Evolutionary conservation across 306 rosid genomes (phyloP), one percentile per base, ranked within the genome.

Genomic region (Acacia confusa): DNA sequence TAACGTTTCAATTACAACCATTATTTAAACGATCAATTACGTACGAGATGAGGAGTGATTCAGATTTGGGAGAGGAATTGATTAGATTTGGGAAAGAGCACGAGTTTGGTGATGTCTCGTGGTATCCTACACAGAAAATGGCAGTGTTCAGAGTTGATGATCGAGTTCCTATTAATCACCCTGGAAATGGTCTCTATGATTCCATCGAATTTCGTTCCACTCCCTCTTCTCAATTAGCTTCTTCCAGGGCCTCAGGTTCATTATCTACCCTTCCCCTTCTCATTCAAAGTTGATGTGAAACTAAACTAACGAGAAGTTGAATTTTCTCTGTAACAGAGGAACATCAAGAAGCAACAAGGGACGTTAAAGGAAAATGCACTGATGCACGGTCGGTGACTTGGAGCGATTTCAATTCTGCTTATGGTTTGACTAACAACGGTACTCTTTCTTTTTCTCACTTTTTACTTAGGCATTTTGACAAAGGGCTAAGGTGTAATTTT

Each of bases 341-440:
- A 45, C 30, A 22, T 14, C 88, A 86, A 78, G 94, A 90, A 83
- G 83, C 85, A 20, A 28, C 3, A 2, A 34, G 68, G n/a, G 82
- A 88, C 68, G 88, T 75, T 28, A 77, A 44, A 16, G 92, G 88
- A 22, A 90, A 88, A 74, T 88, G 94, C 83, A 0, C 22, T 3
- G 72, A 47, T 55, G 92, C 89, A 44, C 78, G 70, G 67, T 4
- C 70, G 3, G 0, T 82, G 22, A 85, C 79, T 36, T 50, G 58
- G 15, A 5, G 43, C 2, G 87, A 88, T 19, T 11, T 43, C 36
- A 30, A 12, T 1, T 1, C 9, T 72, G 92, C 91, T 74, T 90
- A 74, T 72, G 94, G 94, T 34, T 87, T 87, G 32, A 88, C 82
- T 74, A 88, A 90, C 84, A 61, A 90, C 58, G 92, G 92, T 88